Base-by-base conservation (phyloP, 2,329 filamentous ascomycete species). In the Aspergillus piperis region DNA sequence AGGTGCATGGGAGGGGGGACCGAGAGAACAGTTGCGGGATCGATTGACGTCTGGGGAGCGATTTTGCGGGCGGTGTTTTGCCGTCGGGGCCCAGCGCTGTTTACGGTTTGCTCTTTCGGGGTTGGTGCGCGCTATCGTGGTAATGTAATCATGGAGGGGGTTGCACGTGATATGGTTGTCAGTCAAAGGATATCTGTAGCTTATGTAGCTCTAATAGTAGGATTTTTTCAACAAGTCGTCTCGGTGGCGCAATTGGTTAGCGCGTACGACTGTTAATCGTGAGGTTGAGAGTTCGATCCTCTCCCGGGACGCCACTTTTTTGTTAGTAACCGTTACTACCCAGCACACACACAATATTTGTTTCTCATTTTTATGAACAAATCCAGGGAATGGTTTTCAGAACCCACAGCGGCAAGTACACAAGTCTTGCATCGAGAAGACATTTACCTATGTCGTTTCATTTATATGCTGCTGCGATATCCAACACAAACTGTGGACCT, bases 91-190 rank as follows among this genome's bases (percentile, higher is more conserved):
- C 64, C 64, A 69, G 62, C 32, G 32, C 68, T 75, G 73, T 74
- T 75, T 71, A 74, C 68, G 68, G 61, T 66, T 75, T 75, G 62
- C 73, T 64, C 47, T 51, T 72, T 73, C 54, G 32, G 70, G 69
- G 38, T 60, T 73, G 65, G 47, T 50, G 72, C 62, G 62, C 52
- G 17, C 11, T 44, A 49, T 62, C 56, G 13, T 13, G 62, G 64
- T 69, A 56, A 67, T 51, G 56, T 64, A 66, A 64, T 52, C 59
- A 54, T 48, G 36, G 59, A 62, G 66, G 66, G 66, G 66, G 59
- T 60, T 41, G 41, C 60, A 60, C 54, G 54, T 64, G 60, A 23
- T 15, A 23, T 21, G 19, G 42, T 11, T n/a, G 2, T 27, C 25
- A 8, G 8, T 27, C 6, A 27, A 8, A 27, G 2, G 2, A 2